Conservation (phyloP, 305 asterid species). For the Lippia alba region DNA sequence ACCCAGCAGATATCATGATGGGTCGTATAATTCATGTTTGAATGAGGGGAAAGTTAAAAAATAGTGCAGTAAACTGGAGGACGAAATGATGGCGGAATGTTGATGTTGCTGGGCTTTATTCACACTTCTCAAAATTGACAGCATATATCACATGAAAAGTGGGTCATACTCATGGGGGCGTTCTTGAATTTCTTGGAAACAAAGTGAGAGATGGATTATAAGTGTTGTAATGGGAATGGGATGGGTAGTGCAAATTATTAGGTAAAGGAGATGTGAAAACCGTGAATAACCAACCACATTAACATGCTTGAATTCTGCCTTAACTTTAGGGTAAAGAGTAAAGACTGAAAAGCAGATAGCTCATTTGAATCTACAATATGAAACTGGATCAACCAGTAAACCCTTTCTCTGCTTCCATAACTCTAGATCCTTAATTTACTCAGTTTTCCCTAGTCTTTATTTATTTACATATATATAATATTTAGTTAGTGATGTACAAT, state of each 20-base stretch:
- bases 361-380: slow-evolving; percentile 45
- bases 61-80: slow-evolving; percentile 35
- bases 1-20: too few relatives aligned
- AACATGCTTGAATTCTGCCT: slow-evolving; percentile 51
- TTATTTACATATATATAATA: too few relatives aligned
- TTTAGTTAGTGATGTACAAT: too few relatives aligned
- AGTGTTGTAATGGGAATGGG: background rate
- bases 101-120: slow-evolving; percentile 46
- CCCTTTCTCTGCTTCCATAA: background rate
- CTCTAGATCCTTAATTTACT: background rate
- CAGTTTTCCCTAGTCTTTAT: too few relatives aligned
- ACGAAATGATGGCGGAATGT: slow-evolving; percentile 48
- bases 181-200: slow-evolving; percentile 41
- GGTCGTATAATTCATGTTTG: background rate
- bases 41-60: slow-evolving; percentile 10
- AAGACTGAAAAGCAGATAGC: slow-evolving; percentile 47
- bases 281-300: slow-evolving; percentile 51
- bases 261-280: slow-evolving; percentile 45
- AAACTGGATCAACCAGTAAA: slow-evolving; percentile 25
- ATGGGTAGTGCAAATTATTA: slow-evolving; percentile 18
- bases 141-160: slow-evolving; percentile 54
- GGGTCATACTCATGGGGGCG: slow-evolving; percentile 40
- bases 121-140: slow-evolving; percentile 39
- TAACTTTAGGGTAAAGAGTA: slow-evolving; percentile 73
- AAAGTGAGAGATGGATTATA: slow-evolving; percentile 46